Conservation (phyloP, 208 protist genomes). For the Kentomonas sorsogonicus region DNA sequence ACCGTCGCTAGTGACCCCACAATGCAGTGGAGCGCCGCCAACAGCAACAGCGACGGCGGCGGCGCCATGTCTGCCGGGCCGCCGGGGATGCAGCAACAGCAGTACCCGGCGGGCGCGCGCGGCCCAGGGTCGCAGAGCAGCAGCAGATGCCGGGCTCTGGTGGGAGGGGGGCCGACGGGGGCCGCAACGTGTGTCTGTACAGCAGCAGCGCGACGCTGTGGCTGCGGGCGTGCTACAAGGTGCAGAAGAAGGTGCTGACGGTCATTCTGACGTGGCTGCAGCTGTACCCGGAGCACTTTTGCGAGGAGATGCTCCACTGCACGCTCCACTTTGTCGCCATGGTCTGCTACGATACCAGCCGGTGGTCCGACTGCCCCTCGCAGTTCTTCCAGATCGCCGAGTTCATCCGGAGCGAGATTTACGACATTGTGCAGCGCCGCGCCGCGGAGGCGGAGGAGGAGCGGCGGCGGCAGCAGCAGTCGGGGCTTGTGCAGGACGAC, state of each 20-base stretch:
- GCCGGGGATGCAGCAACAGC: too few species aligned
- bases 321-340: conserved; percentile 47
- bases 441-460: background rate
- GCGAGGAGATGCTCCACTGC: conserved; percentile 35
- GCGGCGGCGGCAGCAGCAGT: too few species aligned
- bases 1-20: too few species aligned
- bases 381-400: conserved; percentile 41
- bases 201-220: conserved; percentile 41
- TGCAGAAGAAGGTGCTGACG: conserved; percentile 47
- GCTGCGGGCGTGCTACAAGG: conserved; percentile 30
- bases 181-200: conserved; percentile 36
- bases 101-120: too few species aligned
- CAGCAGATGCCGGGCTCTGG: too few species aligned
- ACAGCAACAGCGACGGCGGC: too few species aligned
- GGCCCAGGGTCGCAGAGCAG: too few species aligned
- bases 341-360: conserved; percentile 24
- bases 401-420: conserved; percentile 27
- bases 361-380: conserved; percentile 41
- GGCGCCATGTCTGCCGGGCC: too few species aligned
- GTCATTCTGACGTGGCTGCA: conserved; percentile 52
- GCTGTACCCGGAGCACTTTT: conserved; percentile 49
- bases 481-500: too few species aligned
- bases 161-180: too few species aligned
- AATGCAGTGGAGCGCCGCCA: too few species aligned
- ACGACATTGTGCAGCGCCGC: conserved; percentile 9